These are phyloP conservation scores for Ceratocystis albifundus DNA, from an alignment of 2,329 filamentous ascomycete genomes.

Conservation along the genomic window DNA sequence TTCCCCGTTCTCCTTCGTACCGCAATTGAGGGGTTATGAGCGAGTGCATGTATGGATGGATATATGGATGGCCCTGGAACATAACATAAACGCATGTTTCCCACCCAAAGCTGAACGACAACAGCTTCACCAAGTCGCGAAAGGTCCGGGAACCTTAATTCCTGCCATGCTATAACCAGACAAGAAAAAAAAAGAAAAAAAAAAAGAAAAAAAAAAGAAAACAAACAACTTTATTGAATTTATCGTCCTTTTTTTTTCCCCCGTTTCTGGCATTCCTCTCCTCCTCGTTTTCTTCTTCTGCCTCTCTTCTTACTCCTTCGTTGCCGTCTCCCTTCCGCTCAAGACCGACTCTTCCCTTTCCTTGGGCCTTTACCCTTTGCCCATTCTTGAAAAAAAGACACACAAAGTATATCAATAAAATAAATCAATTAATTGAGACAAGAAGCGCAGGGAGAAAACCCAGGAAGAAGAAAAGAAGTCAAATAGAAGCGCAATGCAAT, in stretches of 20 bases:
- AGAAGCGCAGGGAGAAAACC: neutral
- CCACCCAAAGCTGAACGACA: neutral
- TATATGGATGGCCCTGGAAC: neutral
- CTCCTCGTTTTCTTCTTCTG: neutral
- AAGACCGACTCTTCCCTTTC: constrained; percentile 3
- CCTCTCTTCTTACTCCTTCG: neutral
- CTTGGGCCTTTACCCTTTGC: no score
- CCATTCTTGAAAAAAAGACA: neutral
- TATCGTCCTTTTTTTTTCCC: constrained; percentile 3
- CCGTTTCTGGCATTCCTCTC: neutral
- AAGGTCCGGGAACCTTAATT: constrained; percentile 10
- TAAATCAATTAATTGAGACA: neutral
- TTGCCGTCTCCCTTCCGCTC: neutral
- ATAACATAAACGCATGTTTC: neutral
- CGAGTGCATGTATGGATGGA: neutral
- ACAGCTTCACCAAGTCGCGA: neutral
- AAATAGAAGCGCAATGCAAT: neutral
- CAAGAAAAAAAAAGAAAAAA: neutral
- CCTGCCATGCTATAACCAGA: neutral
- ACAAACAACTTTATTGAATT: constrained; percentile 11
- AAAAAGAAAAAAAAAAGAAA: neutral
- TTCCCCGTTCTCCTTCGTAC: no score
- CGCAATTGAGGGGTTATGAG: neutral
- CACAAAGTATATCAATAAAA: neutral
- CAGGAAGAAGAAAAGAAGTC: constrained; percentile 12